Percentiles rank a stretch among this genome's conserved stretches.
Conservation (phyloP, 2,329 filamentous ascomycete species). For the Eutypa lata region DNA sequence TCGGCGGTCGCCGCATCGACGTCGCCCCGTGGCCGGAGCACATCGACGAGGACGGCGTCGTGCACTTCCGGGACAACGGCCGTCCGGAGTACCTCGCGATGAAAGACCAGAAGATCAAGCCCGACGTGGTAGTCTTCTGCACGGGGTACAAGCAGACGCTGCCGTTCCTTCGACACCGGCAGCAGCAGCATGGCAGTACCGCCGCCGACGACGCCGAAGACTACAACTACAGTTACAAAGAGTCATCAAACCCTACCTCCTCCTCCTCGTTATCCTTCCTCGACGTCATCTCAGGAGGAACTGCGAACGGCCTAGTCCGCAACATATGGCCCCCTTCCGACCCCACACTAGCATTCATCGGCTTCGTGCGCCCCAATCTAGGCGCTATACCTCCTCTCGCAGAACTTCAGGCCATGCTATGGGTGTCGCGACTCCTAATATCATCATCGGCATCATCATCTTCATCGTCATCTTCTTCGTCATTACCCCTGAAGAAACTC, state of each 20-base stretch:
- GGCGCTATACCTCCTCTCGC: slow-evolving; percentile 47
- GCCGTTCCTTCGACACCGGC: too few relatives aligned
- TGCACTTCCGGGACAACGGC: slow-evolving; percentile 32
- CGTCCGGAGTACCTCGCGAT: slow-evolving; percentile 25
- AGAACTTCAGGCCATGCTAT: slow-evolving; percentile 47
- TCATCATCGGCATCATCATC: not conserved
- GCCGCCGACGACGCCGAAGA: slow-evolving; percentile 26
- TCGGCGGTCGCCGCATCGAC: slow-evolving; percentile 37
- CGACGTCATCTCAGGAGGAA: too few relatives aligned
- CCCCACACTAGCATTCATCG: slow-evolving; percentile 41
- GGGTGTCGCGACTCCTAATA: slow-evolving; percentile 38
- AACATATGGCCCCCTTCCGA: slow-evolving; percentile 45
- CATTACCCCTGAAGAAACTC: not conserved
- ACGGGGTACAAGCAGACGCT: slow-evolving; percentile 45
- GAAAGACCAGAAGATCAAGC: slow-evolving; percentile 26
- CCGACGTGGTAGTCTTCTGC: slow-evolving; percentile 44
- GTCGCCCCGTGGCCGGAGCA: slow-evolving; percentile 40
- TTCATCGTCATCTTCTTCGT: not conserved
- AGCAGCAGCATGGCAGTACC: slow-evolving; percentile 42
- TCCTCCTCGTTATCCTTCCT: too few relatives aligned
- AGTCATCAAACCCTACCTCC: too few relatives aligned
- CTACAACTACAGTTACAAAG: not conserved
- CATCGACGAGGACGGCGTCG: slow-evolving; percentile 33
- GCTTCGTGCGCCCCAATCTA: slow-evolving; percentile 42
- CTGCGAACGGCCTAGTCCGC: slow-evolving; percentile 39